Percentiles rank a stretch among this genome's conserved stretches.
phyloP scores from a whole-genome alignment of 345 rosid genomes.

The Citrus inodora region DNA sequence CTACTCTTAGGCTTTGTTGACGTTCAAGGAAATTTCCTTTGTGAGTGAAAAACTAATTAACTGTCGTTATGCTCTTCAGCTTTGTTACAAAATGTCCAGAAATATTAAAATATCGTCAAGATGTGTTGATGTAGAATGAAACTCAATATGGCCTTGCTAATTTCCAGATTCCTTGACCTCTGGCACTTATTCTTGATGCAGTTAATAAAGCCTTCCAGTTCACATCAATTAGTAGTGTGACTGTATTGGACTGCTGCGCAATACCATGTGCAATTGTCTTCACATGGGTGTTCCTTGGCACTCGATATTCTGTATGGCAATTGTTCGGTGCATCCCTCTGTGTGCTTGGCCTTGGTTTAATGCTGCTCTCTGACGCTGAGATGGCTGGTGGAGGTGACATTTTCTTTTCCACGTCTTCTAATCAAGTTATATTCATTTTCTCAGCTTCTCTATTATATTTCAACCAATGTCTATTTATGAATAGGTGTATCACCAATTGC shows the following conservation, averaged over 20 bases:
- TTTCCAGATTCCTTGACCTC: not conserved
- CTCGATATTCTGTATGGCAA: conserved; percentile 51
- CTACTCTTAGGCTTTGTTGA: conserved; percentile 56
- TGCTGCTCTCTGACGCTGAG: conserved; percentile 53
- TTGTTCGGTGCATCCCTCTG: conserved; percentile 51
- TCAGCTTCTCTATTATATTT: too few relatives aligned
- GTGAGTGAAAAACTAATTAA: conserved; percentile 27
- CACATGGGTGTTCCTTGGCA: conserved; percentile 50
- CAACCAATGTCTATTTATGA: not conserved
- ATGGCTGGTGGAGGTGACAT: conserved; percentile 53
- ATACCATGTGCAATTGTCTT: conserved; percentile 49
- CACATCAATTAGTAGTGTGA: conserved; percentile 61
- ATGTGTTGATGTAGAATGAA: too few relatives aligned
- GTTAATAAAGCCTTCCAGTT: conserved; percentile 59
- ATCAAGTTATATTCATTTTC: too few relatives aligned
- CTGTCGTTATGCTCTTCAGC: not conserved
- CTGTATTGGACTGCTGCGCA: conserved; percentile 55
- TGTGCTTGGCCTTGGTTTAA: conserved; percentile 58
- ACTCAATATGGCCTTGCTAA: not conserved
- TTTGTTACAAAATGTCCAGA: too few relatives aligned
- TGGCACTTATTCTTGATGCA: conserved; percentile 21
- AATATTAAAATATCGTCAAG: too few relatives aligned
- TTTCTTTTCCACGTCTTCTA: not conserved
- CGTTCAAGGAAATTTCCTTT: conserved; percentile 59
- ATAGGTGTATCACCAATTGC: not conserved